Conservation (phyloP, 129 eudicot genomes). For the Deinandra increscens region DNA sequence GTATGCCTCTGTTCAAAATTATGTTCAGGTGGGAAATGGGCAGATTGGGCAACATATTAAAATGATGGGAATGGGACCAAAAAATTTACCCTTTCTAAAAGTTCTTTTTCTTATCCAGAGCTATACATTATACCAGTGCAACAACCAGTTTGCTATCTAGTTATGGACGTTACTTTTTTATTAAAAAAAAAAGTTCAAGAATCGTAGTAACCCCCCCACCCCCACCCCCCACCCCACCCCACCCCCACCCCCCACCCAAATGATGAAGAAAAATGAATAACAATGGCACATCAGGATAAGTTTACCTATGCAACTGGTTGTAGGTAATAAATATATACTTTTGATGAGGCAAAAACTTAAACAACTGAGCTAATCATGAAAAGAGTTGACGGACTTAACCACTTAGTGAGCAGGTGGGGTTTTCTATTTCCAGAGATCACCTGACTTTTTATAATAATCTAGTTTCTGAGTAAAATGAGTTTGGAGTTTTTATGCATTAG, state of each 20-base stretch:
- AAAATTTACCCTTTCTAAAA: neutral
- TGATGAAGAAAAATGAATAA: neutral
- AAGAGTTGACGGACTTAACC: neutral
- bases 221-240: too few species aligned
- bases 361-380: neutral
- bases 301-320: too few species aligned
- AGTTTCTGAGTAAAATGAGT: neutral
- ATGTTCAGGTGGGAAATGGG: conserved; percentile 7
- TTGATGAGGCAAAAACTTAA: neutral
- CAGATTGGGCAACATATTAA: neutral
- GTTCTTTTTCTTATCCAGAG: neutral
- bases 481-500: neutral
- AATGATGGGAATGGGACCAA: neutral
- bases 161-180: neutral
- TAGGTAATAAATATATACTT: neutral
- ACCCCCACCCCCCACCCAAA: too few species aligned
- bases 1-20: conserved; percentile 27
- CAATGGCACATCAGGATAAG: too few species aligned
- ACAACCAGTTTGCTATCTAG: neutral
- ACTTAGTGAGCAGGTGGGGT: too few species aligned
- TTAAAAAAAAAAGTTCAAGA: neutral
- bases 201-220: too few species aligned
- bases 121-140: neutral
- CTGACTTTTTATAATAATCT: neutral
- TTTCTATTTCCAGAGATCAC: too few species aligned